These are phyloP conservation scores for Periconia sp. DNA, from an alignment of 2,329 filamentous ascomycete genomes.

Conservation along the genomic window DNA sequence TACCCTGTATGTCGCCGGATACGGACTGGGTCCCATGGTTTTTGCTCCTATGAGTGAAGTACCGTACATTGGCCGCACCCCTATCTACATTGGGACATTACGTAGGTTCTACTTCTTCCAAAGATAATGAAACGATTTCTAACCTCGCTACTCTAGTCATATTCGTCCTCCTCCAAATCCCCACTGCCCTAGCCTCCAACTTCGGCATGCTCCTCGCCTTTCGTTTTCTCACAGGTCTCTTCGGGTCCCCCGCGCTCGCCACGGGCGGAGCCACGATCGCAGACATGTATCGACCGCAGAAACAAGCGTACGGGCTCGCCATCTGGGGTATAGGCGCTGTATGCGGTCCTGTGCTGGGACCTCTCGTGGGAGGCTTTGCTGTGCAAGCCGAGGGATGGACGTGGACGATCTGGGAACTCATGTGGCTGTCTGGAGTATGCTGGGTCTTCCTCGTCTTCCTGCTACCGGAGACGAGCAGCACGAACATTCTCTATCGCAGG, in stretches of 20 bases:
- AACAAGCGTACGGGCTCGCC: not conserved
- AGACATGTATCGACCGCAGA: not conserved
- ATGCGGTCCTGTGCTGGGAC: conserved; percentile 60
- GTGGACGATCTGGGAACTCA: conserved; percentile 66
- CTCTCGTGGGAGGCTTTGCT: conserved; percentile 61
- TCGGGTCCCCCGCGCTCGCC: conserved; percentile 63
- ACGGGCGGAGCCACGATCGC: conserved; percentile 54
- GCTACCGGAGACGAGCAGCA: conserved; percentile 64
- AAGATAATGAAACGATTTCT: not conserved
- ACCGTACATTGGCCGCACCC: conserved; percentile 49
- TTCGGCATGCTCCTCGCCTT: conserved; percentile 56
- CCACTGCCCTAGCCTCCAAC: conserved; percentile 51
- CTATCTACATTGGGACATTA: conserved; percentile 27
- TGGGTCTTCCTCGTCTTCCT: conserved; percentile 64
- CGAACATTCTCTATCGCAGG: conserved; percentile 63
- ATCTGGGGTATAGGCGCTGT: conserved; percentile 42
- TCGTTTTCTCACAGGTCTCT: conserved; percentile 56
- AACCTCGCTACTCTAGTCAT: conserved; percentile 1
- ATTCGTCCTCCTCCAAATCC: conserved; percentile 55
- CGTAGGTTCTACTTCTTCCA: not conserved
- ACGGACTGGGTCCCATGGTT: conserved; percentile 35
- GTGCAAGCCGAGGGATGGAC: conserved; percentile 51
- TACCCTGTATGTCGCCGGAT: conserved; percentile 33
- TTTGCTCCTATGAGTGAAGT: conserved; percentile 53
- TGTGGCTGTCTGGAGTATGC: conserved; percentile 62